Evolutionary conservation across 345 rosid species (phyloP).

Genomic region (Bretschneidera sinensis): DNA sequence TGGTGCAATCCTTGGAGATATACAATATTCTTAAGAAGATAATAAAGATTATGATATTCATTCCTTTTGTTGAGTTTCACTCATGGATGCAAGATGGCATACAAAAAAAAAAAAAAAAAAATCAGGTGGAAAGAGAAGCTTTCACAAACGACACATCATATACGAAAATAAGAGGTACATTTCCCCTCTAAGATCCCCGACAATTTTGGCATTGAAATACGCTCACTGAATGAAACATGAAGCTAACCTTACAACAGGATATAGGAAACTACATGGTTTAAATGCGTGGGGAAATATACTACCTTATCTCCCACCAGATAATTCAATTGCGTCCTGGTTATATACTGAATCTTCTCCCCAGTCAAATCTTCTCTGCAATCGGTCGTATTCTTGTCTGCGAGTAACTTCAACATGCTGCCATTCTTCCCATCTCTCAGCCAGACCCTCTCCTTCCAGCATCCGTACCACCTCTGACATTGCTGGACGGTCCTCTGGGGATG

Average conservation of each 20-base stretch:
- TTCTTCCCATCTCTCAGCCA: slow-evolving; percentile 97
- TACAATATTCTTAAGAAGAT: too few species aligned
- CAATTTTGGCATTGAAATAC: not conserved
- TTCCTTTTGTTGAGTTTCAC: too few species aligned
- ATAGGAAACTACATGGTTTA: not conserved
- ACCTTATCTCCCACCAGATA: slow-evolving; percentile 82
- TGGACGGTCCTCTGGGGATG: slow-evolving; percentile 83
- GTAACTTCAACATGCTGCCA: slow-evolving; percentile 88
- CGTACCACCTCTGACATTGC: slow-evolving; percentile 89
- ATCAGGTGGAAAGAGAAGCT: not conserved
- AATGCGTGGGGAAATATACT: not conserved
- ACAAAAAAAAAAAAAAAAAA: not conserved
- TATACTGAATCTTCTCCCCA: slow-evolving; percentile 81
- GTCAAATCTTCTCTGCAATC: slow-evolving; percentile 74
- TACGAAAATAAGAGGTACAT: not conserved
- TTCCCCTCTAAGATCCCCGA: not conserved
- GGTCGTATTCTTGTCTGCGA: slow-evolving; percentile 77
- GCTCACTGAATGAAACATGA: not conserved
- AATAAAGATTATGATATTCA: too few species aligned
- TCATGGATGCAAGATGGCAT: too few species aligned
- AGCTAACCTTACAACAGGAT: not conserved
- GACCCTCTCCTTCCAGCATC: slow-evolving; percentile 98
- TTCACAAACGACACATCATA: not conserved
- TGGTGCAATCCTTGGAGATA: too few species aligned
- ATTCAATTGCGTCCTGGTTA: slow-evolving; percentile 79